These are phyloP conservation scores for Zymoseptoria tritici DNA, from an alignment of 2,329 filamentous ascomycete species.

Conservation along the genomic window DNA sequence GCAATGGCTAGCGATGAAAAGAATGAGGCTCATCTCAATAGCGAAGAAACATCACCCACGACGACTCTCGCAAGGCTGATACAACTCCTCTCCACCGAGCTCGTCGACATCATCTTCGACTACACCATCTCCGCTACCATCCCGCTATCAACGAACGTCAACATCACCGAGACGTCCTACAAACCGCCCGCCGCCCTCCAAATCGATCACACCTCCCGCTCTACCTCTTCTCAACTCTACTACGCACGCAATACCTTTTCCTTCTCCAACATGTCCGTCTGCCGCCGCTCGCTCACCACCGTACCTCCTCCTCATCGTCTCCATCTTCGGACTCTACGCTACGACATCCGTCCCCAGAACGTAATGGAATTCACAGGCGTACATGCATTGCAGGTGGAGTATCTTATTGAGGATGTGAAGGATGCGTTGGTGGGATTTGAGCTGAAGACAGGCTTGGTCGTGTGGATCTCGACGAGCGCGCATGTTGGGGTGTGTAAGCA, in stretches of 20 bases:
- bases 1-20: background rate
- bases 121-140: background rate
- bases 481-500: background rate
- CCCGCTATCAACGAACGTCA: background rate
- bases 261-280: background rate
- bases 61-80: background rate
- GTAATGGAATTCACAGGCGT: background rate
- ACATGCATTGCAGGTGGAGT: background rate
- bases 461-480: background rate
- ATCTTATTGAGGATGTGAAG: background rate
- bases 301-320: background rate
- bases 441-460: background rate
- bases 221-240: background rate
- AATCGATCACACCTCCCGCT: background rate
- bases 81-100: background rate
- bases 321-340: background rate
- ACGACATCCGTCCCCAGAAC: background rate
- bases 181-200: background rate
- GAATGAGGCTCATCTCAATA: background rate
- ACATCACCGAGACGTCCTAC: background rate
- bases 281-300: background rate
- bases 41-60: background rate
- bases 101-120: background rate
- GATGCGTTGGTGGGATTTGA: background rate
- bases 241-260: background rate